Conservation (phyloP, 2,329 filamentous ascomycete species). For the Arthrinium phaeospermum region DNA sequence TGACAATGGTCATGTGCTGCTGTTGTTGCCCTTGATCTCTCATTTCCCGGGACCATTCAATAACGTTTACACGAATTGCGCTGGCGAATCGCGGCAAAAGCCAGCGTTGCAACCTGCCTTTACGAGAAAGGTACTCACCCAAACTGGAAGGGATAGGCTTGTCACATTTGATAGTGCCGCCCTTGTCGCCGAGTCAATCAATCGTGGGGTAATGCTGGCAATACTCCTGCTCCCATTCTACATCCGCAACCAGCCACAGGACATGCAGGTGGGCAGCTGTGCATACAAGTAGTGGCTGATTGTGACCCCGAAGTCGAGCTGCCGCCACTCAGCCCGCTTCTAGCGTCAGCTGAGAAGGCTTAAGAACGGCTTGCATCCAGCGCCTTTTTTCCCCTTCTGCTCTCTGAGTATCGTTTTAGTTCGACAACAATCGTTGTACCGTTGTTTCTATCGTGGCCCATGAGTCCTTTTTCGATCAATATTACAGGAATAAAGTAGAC, state of each 20-base stretch:
- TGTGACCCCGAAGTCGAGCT: not conserved
- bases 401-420: no score
- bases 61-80: not conserved
- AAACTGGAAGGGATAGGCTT: not conserved
- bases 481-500: not conserved
- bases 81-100: not conserved
- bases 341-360: no score
- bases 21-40: not conserved
- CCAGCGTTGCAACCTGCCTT: conserved; percentile 3
- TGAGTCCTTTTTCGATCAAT: no score
- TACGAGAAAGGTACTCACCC: not conserved
- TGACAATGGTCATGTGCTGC: not conserved
- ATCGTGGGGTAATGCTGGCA: not conserved
- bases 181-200: not conserved
- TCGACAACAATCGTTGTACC: no score
- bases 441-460: no score
- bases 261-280: not conserved
- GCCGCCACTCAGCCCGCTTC: no score
- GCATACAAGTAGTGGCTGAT: not conserved
- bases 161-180: not conserved
- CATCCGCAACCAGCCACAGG: not conserved
- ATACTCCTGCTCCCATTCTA: not conserved
- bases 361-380: no score
- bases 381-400: no score
- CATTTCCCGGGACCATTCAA: not conserved